These are phyloP conservation scores for Taiozyma sp. DNA, from an alignment of 1,139 yeast genomes.

Conservation along the genomic window DNA sequence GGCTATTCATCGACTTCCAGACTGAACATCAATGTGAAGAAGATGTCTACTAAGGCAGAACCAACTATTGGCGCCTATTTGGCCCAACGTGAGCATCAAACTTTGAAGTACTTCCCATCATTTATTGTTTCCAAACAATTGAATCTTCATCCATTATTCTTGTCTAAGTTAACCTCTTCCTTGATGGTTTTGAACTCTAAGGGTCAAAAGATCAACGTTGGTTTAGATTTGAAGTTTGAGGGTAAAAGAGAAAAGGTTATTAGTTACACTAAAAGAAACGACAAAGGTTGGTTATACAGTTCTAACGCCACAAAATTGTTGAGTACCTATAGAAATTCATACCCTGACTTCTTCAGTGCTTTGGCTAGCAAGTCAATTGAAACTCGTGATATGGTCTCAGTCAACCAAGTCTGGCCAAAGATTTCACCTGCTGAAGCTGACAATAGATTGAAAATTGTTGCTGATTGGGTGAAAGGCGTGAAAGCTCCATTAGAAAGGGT, in stretches of 20 bases:
- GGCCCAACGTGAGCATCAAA: constrained; percentile 49
- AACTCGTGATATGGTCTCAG: constrained; percentile 33
- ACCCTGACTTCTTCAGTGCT: constrained; percentile 54
- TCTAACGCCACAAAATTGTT: constrained; percentile 66
- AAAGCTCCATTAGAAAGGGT: constrained; percentile 56
- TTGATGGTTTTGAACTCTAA: constrained; percentile 52
- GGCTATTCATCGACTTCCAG: constrained; percentile 48
- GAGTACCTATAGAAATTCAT: constrained; percentile 51
- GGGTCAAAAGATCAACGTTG: constrained; percentile 62
- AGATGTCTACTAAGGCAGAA: constrained; percentile 46
- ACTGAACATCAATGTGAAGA: constrained; percentile 48
- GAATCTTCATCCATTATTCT: constrained; percentile 53
- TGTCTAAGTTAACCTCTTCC: constrained; percentile 74
- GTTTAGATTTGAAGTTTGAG: constrained; percentile 82
- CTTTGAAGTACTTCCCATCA: constrained; percentile 60
- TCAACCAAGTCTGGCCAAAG: constrained; percentile 35
- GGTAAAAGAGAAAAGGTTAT: constrained; percentile 74
- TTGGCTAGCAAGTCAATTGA: constrained; percentile 19
- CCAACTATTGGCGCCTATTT: constrained; percentile 60
- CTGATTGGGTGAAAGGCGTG: constrained; percentile 53
- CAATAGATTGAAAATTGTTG: constrained; percentile 37
- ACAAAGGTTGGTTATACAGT: constrained; percentile 80
- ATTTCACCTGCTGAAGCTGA: constrained; percentile 36
- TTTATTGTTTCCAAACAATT: constrained; percentile 58
- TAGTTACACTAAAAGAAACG: constrained; percentile 72